Percentiles rank a stretch among this genome's conserved stretches.
phyloP scores from a whole-genome alignment of 768 basidiomycete genomes.

The Tylopilus vinaceipallidus region DNA sequence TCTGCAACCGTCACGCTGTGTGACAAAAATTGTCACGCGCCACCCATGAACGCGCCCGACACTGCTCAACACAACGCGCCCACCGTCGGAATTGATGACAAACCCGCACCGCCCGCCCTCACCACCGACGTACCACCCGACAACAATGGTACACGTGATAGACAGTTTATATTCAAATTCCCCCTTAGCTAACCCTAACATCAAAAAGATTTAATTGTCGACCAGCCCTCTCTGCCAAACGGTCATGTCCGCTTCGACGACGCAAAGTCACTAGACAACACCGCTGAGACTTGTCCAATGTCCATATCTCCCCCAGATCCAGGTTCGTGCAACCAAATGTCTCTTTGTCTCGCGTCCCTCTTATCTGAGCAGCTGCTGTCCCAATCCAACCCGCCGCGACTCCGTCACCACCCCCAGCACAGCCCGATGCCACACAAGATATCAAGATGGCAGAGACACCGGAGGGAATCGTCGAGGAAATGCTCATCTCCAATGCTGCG shows the following conservation, averaged over 20 bases:
- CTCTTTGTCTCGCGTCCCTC: constrained; percentile 23
- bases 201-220: constrained; percentile 28
- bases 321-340: constrained; percentile 39
- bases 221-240: constrained; percentile 51
- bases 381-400: constrained; percentile 46
- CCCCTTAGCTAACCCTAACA: constrained; percentile 38
- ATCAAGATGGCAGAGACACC: constrained; percentile 49
- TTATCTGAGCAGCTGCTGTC: constrained; percentile 39
- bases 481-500: constrained; percentile 9
- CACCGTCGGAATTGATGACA: constrained; percentile 30
- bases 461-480: constrained; percentile 17
- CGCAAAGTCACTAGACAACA: constrained; percentile 43
- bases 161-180: constrained; percentile 29
- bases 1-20: constrained; percentile 56
- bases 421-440: constrained; percentile 48
- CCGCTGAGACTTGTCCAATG: constrained; percentile 34
- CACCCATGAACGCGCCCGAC: constrained; percentile 59
- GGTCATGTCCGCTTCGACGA: constrained; percentile 65
- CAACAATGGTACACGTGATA: constrained; percentile 42
- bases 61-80: constrained; percentile 29
- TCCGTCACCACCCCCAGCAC: constrained; percentile 44
- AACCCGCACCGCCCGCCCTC: constrained; percentile 20
- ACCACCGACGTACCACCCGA: constrained; percentile 19
- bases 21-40: constrained; percentile 62
- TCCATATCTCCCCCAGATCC: constrained; percentile 49